Evolutionary conservation across 768 basidiomycete species (phyloP).

Genomic region (Rhizopogon roseolus): DNA sequence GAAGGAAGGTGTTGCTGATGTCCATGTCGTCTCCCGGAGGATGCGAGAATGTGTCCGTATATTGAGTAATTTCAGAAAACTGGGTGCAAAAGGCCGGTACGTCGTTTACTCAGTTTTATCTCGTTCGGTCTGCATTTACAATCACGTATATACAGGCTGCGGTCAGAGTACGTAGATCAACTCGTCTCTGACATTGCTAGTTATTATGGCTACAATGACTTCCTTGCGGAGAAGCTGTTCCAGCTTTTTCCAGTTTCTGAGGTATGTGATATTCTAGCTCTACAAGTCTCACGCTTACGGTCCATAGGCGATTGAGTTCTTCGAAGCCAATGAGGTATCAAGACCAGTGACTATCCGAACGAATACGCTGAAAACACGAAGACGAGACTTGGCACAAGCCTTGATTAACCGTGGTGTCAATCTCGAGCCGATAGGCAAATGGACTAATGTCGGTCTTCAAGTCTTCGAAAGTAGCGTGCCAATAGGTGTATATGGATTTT

Average conservation of each 20-base stretch:
- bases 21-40: conserved; percentile 71
- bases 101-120: conserved; percentile 20
- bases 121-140: conserved; percentile 3
- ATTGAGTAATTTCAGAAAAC: conserved; percentile 65
- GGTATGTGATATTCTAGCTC: conserved; percentile 38
- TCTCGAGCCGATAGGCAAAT: conserved; percentile 97
- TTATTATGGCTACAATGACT: conserved; percentile 98
- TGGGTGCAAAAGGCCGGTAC: conserved; percentile 65
- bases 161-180: conserved; percentile 88
- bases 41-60: conserved; percentile 76
- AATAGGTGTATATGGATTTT: conserved; percentile 51
- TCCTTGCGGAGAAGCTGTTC: conserved; percentile 92
- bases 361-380: conserved; percentile 89
- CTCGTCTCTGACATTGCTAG: conserved; percentile 84
- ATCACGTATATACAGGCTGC: conserved; percentile 46
- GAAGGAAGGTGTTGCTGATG: conserved; percentile 62
- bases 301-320: conserved; percentile 92
- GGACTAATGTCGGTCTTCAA: conserved; percentile 99
- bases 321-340: conserved; percentile 94
- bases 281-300: conserved; percentile 5
- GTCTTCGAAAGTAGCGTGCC: conserved; percentile 96
- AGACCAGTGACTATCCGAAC: conserved; percentile 97
- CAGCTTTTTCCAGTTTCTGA: conserved; percentile 89
- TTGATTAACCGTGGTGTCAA: conserved; percentile 96
- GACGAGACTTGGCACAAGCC: conserved; percentile 90